phyloP scores from a whole-genome alignment of 345 rosid species.

The Pistacia atlantica region DNA sequence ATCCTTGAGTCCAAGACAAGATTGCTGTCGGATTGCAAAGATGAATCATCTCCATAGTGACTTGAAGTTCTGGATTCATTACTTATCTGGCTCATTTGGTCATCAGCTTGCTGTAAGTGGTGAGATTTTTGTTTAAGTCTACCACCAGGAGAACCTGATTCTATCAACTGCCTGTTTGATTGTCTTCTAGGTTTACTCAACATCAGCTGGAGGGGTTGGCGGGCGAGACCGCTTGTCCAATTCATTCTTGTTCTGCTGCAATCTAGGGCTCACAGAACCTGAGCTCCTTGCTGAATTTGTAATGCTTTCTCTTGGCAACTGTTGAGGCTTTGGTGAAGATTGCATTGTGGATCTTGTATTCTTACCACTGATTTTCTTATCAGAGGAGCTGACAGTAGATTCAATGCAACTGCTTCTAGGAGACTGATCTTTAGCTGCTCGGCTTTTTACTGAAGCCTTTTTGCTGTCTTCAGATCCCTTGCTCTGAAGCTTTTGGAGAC shows the following conservation, averaged over 20 bases:
- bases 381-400: slow-evolving; percentile 39
- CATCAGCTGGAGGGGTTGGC: slow-evolving; percentile 80
- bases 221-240: slow-evolving; percentile 76
- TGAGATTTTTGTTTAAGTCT: slow-evolving; percentile 50
- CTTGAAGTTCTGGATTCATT: slow-evolving; percentile 68
- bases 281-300: slow-evolving; percentile 46
- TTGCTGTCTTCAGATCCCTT: slow-evolving; percentile 38
- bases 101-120: slow-evolving; percentile 54
- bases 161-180: slow-evolving; percentile 39
- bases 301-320: slow-evolving; percentile 47
- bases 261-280: slow-evolving; percentile 77
- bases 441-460: slow-evolving; percentile 41
- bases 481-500: slow-evolving; percentile 43
- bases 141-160: slow-evolving; percentile 62
- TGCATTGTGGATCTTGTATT: slow-evolving; percentile 32
- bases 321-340: slow-evolving; percentile 52
- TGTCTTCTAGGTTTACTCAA: slow-evolving; percentile 60
- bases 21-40: slow-evolving; percentile 57
- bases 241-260: slow-evolving; percentile 78
- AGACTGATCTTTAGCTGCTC: slow-evolving; percentile 41
- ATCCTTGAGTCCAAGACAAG: slow-evolving; percentile 32
- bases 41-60: slow-evolving; percentile 55
- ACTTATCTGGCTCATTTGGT: slow-evolving; percentile 76
- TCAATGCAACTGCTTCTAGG: slow-evolving; percentile 47
- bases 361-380: slow-evolving; percentile 54